Percentiles rank a stretch among this genome's conserved stretches.
Evolutionary conservation across 2,329 filamentous ascomycete genomes (phyloP).

Genomic region (Aspergillus sp.): DNA sequence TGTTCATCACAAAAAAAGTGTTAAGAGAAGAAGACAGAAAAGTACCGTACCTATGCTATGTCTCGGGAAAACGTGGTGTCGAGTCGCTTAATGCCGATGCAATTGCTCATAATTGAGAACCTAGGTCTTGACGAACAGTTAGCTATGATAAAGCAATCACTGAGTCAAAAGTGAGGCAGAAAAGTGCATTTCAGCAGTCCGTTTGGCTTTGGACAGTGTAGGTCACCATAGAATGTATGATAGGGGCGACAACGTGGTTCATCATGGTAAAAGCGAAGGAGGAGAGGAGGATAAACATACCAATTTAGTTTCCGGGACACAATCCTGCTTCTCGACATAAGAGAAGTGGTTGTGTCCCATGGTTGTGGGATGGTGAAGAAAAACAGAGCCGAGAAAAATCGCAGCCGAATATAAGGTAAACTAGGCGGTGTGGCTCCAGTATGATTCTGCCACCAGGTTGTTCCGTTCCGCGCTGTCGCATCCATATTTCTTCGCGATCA

Average conservation of each 20-base stretch:
- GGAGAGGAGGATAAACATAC: conserved; percentile 32
- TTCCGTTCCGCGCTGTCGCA: conserved; percentile 26
- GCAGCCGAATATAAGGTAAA: conserved; percentile 26
- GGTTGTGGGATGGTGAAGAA: conserved; percentile 23
- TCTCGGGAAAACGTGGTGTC: not conserved
- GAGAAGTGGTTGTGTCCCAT: not conserved
- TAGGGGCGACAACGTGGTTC: conserved; percentile 67
- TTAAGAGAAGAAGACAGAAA: conserved; percentile 22
- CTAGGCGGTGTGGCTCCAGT: conserved; percentile 24
- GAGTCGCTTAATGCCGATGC: not conserved
- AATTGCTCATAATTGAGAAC: not conserved
- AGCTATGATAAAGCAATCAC: conserved; percentile 27
- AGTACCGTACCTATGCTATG: conserved; percentile 27
- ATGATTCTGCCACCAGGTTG: conserved; percentile 31
- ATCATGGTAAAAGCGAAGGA: conserved; percentile 51
- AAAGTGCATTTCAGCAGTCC: conserved; percentile 55
- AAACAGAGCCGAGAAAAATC: conserved; percentile 30
- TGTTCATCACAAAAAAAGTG: conserved; percentile 55
- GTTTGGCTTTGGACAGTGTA: conserved; percentile 65
- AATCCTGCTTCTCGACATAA: conserved; percentile 9
- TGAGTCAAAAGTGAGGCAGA: conserved; percentile 11
- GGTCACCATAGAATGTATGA: conserved; percentile 64
- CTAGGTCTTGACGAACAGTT: conserved; percentile 29
- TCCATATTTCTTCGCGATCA: conserved; percentile 21
- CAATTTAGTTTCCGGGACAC: conserved; percentile 23